Evolutionary conservation across 768 basidiomycete genomes (phyloP), one percentile per base, ranked within the genome.

Genomic region (Lyophyllum semitale): DNA sequence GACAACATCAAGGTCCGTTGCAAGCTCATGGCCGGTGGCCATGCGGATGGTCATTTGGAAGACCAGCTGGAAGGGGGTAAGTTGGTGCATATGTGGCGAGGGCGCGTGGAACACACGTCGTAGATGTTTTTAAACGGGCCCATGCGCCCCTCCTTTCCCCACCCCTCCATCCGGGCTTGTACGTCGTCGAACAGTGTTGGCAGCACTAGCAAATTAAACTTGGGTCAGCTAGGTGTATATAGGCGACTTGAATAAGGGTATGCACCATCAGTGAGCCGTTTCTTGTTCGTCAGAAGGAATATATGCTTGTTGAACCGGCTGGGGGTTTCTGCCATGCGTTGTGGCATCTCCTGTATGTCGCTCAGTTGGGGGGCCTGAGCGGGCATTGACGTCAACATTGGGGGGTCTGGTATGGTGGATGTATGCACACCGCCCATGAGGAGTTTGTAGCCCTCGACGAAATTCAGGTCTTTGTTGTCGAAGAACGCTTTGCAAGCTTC

Each of bases 21-120:
- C 59, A 1, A 71, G 62, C 48, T 71, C 69, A 3, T 58, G 53
- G 40, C 69, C 70, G 4, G 68, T 66, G n/a, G 60, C 57, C 63
- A 70, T 66, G 8, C 69, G 66, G 9, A 68, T 60, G 7, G 69
- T 70, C 54, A 70, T 60, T 54, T 67, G 66, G 54, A 67, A 67
- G 25, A 67, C 61, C 8, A 69, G 60, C 68, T 69, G 23, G n/a
- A 27, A 25, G 17, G 17, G 33, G 33, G 33, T 8, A 35, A 35
- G 17, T 35, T 17, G 17, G 33, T 35, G 17, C 8, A 17, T 35
- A 17, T 8, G 17, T 35, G 17, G 33, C 33, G 8, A 35, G 8
- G 33, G 33, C n/a, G n/a, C n/a, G n/a, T n/a, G 20, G 25, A 17
- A 52, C 59, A 43, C 40, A 65, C 66, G 20, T 66, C 57, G 37